Conservation (phyloP, 2,329 filamentous ascomycete species). For the Fusarium lyarnte region DNA sequence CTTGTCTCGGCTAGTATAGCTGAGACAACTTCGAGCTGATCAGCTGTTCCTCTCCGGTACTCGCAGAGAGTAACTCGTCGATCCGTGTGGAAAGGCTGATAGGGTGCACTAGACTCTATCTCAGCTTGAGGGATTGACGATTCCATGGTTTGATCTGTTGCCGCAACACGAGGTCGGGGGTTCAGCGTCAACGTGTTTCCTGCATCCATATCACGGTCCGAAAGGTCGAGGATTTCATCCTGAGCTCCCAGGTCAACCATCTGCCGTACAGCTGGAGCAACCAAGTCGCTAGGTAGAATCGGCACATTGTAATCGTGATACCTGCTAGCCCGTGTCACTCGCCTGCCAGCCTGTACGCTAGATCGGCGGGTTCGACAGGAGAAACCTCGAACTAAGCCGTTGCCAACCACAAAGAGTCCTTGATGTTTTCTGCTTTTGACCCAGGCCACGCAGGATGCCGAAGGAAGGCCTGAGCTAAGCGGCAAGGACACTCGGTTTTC, state of each 20-base stretch:
- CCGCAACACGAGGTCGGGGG: constrained; percentile 49
- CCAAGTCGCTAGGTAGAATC: constrained; percentile 66
- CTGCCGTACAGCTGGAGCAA: constrained; percentile 65
- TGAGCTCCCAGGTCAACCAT: constrained; percentile 61
- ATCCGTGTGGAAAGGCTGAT: constrained; percentile 96
- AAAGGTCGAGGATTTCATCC: constrained; percentile 65
- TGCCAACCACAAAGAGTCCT: constrained; percentile 71
- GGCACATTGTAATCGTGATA: constrained; percentile 75
- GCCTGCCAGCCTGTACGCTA: constrained; percentile 62
- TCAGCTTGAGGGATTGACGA: constrained; percentile 80
- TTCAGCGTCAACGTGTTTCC: constrained; percentile 64
- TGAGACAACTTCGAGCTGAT: constrained; percentile 50
- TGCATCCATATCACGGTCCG: constrained; percentile 62
- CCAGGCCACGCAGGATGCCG: constrained; percentile 71
- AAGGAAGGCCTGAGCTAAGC: constrained; percentile 61
- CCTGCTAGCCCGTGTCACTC: constrained; percentile 64
- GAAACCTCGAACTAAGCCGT: constrained; percentile 73
- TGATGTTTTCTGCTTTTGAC: constrained; percentile 70
- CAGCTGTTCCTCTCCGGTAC: constrained; percentile 55
- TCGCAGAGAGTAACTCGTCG: constrained; percentile 81
- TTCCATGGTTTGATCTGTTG: constrained; percentile 59
- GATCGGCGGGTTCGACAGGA: constrained; percentile 66
- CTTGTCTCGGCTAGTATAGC: constrained; percentile 53
- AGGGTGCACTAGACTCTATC: constrained; percentile 94
- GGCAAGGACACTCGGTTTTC: constrained; percentile 80